phyloP scores from a whole-genome alignment of 2,329 filamentous ascomycete genomes.

The Verticillium tricorpus region DNA sequence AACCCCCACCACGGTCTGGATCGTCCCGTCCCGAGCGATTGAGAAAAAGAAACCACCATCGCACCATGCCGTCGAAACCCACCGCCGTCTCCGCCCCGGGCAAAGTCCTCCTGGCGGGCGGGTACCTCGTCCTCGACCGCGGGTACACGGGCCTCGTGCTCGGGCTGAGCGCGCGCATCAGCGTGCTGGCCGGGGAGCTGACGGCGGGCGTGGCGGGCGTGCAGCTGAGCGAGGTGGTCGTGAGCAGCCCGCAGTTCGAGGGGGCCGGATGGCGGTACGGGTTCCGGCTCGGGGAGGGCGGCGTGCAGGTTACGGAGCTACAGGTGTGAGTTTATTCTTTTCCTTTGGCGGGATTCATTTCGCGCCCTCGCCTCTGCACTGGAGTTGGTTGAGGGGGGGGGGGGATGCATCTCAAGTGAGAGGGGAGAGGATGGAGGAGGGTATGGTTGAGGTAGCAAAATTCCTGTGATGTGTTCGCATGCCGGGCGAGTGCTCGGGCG shows the following conservation, averaged over 20 bases:
- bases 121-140: conserved; percentile 90
- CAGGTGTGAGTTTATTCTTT: conserved; percentile 57
- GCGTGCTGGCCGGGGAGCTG: conserved; percentile 55
- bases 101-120: conserved; percentile 91
- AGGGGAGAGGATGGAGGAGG: neutral
- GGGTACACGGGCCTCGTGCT: conserved; percentile 73
- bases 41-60: too few species aligned
- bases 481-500: neutral
- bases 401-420: neutral
- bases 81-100: conserved; percentile 82
- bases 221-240: conserved; percentile 67
- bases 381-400: neutral
- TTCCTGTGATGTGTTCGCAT: too few species aligned
- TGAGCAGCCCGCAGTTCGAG: conserved; percentile 86
- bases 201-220: conserved; percentile 55
- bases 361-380: neutral
- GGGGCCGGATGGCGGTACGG: conserved; percentile 86
- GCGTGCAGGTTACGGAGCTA: conserved; percentile 75
- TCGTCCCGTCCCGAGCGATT: too few species aligned
- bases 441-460: neutral
- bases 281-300: conserved; percentile 69
- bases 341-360: neutral
- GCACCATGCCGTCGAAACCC: neutral
- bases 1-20: too few species aligned
- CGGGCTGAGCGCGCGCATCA: conserved; percentile 64